Evolutionary conservation across 164 flowering plant species (phyloP), one percentile per base, ranked within the genome.

Genomic region (Sextonia rubra): DNA sequence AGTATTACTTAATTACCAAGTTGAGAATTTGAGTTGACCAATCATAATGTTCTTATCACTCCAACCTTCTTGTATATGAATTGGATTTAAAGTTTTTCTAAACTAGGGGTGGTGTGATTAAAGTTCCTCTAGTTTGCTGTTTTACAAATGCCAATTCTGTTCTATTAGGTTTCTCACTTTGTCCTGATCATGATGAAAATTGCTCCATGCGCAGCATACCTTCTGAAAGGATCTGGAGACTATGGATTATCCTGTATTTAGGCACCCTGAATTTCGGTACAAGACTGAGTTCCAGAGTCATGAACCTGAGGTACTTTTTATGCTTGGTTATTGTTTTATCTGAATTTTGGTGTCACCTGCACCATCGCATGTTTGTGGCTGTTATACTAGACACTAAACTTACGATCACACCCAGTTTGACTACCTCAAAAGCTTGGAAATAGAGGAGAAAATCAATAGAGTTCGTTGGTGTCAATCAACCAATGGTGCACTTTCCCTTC

Each of bases 231-330:
- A 90, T 82, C 76, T 85, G 71, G 97, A 91, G 83, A 84, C 81
- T 47, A 77, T 75, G 74, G 97, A 89, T 75, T 83, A 80, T 72
- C 71, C 84, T 44, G 71, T 80, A 23, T 77, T 73, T 67, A 83
- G 86, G 83, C 94, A 89, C 78, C 94, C 97, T 23, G 97, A 91
- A 74, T 91, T 89, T 64, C 91, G 91, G 24, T 91, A 91, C 73
- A 90, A 91, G 81, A 91, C 97, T 26, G 97, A 91, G 74, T 90
- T 91, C 74, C 97, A 91, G 81, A 91, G 97, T 76, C 97, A 91
- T 74, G 97, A 91, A 76, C 97, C 97, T 60, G 97, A 91, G 94
- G 97, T 90, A 76, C 71, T 30, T 65, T 30, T 61, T 62, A 24
- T 66, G 14, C 29, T 56, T 27, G 4, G 37, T 12, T 60, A 22